A percentile compares a stretch with the other conserved stretches of the same genome.
phyloP scores from a whole-genome alignment of 495 filamentous ascomycete species.

The Penicillium maclennaniae region DNA sequence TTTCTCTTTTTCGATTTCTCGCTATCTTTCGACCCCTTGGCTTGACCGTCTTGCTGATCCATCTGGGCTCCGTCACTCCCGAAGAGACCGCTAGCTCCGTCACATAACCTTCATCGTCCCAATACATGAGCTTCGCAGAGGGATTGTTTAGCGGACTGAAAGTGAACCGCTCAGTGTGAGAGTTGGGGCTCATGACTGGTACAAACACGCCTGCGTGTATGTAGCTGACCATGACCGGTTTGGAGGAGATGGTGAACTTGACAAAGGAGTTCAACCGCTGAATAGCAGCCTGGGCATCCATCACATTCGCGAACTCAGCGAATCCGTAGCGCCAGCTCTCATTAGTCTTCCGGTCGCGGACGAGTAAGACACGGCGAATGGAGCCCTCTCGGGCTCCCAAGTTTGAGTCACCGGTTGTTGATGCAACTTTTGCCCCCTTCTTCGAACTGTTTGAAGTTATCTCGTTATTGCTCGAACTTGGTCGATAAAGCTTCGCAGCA shows the following conservation, averaged over 20 bases:
- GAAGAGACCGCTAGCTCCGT: slow-evolving; percentile 60
- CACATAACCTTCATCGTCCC: slow-evolving; percentile 77
- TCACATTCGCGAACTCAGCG: slow-evolving; percentile 73
- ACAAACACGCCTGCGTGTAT: slow-evolving; percentile 89
- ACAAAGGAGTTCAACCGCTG: slow-evolving; percentile 69
- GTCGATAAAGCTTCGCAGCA: slow-evolving; percentile 71
- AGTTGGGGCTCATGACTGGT: slow-evolving; percentile 57
- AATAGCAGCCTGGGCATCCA: slow-evolving; percentile 75
- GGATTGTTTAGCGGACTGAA: slow-evolving; percentile 72
- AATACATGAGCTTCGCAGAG: slow-evolving; percentile 70
- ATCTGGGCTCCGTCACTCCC: slow-evolving; percentile 35
- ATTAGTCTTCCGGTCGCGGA: slow-evolving; percentile 68
- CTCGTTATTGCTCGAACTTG: slow-evolving; percentile 24
- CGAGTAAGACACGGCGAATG: slow-evolving; percentile 71
- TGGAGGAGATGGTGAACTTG: slow-evolving; percentile 82
- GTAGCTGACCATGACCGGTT: slow-evolving; percentile 68
- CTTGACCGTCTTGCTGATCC: slow-evolving; percentile 39
- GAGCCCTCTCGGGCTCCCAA: slow-evolving; percentile 74
- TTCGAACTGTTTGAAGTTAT: slow-evolving; percentile 28
- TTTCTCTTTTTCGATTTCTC: slow-evolving; percentile 74
- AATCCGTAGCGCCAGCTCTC: slow-evolving; percentile 88
- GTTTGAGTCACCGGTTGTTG: slow-evolving; percentile 68
- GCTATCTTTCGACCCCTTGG: slow-evolving; percentile 41
- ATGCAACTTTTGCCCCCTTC: slow-evolving; percentile 65
- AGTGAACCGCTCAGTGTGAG: slow-evolving; percentile 57